phyloP scores from a whole-genome alignment of 192 early-diverging fungal species.

The Rhizoclosmatium sp. region DNA sequence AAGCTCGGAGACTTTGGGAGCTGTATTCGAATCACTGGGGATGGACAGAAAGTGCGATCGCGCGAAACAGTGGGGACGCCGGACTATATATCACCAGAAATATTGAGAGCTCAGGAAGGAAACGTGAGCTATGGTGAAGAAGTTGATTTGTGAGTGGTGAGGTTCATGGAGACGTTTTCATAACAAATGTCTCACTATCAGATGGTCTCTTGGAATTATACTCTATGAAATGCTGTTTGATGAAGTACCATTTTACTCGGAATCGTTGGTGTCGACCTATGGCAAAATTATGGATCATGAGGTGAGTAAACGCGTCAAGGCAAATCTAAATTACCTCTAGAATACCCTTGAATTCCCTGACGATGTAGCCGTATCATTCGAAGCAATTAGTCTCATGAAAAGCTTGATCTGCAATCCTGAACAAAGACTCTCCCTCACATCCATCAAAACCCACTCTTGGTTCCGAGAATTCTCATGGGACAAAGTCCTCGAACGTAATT shows the following conservation, averaged over 20 bases:
- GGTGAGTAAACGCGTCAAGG: constrained; percentile 46
- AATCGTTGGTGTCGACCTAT: constrained; percentile 85
- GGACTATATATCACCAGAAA: constrained; percentile 95
- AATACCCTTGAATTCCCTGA: constrained; percentile 76
- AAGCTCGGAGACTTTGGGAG: constrained; percentile 86
- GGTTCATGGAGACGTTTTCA: neutral
- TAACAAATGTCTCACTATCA: neutral
- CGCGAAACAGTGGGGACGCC: constrained; percentile 71
- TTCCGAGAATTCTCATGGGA: constrained; percentile 56
- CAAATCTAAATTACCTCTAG: constrained; percentile 39
- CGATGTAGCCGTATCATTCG: constrained; percentile 62
- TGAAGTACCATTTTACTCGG: constrained; percentile 88
- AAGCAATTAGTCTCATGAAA: constrained; percentile 75
- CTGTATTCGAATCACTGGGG: constrained; percentile 70
- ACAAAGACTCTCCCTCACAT: constrained; percentile 66
- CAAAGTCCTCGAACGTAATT: constrained; percentile 47
- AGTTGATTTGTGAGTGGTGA: constrained; percentile 88
- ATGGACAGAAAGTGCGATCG: constrained; percentile 57
- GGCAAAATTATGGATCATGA: constrained; percentile 84
- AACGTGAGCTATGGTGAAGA: constrained; percentile 73
- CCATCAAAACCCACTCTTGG: constrained; percentile 59
- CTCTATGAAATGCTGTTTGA: constrained; percentile 86
- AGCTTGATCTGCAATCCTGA: constrained; percentile 77
- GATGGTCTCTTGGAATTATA: constrained; percentile 72
- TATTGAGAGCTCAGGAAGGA: constrained; percentile 84